Conservation (phyloP, 2,329 filamentous ascomycete species). For the Berkeleyomyces basicola region DNA sequence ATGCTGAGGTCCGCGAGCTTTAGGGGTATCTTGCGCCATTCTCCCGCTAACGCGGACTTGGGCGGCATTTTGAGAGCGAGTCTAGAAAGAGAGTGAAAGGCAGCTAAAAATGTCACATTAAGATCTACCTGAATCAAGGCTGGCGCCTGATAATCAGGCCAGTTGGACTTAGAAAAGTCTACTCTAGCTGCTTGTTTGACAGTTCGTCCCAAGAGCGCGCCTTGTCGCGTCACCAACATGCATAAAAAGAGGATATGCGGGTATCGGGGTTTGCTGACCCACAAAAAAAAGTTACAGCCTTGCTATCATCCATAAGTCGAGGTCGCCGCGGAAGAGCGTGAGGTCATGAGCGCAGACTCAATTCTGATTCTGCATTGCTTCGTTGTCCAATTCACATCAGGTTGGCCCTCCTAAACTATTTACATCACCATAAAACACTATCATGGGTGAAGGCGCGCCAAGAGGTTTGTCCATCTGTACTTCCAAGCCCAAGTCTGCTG, state of each 20-base stretch:
- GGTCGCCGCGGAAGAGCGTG: not conserved
- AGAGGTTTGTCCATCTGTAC: constrained; percentile 10
- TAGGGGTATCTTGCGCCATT: constrained; percentile 73
- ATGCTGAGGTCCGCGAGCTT: constrained; percentile 77
- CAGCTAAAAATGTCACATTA: not conserved
- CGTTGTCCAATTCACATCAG: not conserved
- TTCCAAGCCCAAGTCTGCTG: not conserved
- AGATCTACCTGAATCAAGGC: constrained; percentile 1
- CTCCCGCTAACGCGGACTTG: constrained; percentile 5
- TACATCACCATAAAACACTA: constrained; percentile 17
- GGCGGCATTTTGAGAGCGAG: constrained; percentile 7
- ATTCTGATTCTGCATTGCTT: not conserved
- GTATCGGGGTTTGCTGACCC: constrained; percentile 6
- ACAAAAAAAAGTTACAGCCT: constrained; percentile 14
- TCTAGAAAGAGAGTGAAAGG: not conserved
- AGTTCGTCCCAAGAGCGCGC: not conserved
- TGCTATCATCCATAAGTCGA: constrained; percentile 2
- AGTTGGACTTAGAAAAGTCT: not conserved
- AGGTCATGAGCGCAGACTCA: not conserved
- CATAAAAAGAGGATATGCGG: constrained; percentile 1
- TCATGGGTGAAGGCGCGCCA: constrained; percentile 52
- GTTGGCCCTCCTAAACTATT: too few species aligned
- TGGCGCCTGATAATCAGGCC: not conserved
- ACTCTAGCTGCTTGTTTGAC: not conserved
- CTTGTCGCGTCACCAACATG: constrained; percentile 6